phyloP scores from a whole-genome alignment of 2,329 filamentous ascomycete genomes.

The Calonectria honghensis region DNA sequence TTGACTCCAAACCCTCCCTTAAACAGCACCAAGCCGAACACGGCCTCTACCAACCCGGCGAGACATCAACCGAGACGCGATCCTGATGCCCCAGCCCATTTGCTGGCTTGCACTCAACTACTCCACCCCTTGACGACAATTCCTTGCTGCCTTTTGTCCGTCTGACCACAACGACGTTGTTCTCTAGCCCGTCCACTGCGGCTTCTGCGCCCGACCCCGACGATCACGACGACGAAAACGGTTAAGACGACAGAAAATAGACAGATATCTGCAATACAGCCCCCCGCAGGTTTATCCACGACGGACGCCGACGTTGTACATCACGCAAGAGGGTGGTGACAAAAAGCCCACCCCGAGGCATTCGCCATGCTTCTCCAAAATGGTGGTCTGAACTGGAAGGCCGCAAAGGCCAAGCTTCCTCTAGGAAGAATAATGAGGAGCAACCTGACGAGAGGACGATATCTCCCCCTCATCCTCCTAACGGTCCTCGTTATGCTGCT shows the following conservation, averaged over 20 bases:
- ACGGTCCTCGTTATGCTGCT: constrained; percentile 84
- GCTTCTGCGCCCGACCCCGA: constrained; percentile 20
- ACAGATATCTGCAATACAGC: not conserved
- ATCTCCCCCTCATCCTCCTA: constrained; percentile 83
- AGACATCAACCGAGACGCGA: constrained; percentile 31
- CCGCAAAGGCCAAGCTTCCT: constrained; percentile 85
- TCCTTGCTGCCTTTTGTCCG: constrained; percentile 13
- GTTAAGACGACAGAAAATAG: constrained; percentile 31
- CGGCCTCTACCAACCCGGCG: constrained; percentile 21
- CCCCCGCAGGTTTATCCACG: constrained; percentile 34
- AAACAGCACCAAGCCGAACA: constrained; percentile 42
- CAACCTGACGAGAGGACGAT: constrained; percentile 84
- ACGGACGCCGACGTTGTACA: constrained; percentile 40
- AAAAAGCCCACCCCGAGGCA: constrained; percentile 50
- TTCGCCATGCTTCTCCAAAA: constrained; percentile 90
- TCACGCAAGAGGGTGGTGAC: constrained; percentile 44
- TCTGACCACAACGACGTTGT: constrained; percentile 33
- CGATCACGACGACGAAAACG: constrained; percentile 34
- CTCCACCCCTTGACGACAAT: constrained; percentile 34
- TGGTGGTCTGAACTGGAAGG: constrained; percentile 94
- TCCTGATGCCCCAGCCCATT: constrained; percentile 37
- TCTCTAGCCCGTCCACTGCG: constrained; percentile 21
- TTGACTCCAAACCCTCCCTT: constrained; percentile 43
- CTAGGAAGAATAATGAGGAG: constrained; percentile 82
- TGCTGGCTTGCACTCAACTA: constrained; percentile 4